Base-by-base conservation (phyloP, 257 asterid genomes). In the Ajuga chamaepitys region DNA sequence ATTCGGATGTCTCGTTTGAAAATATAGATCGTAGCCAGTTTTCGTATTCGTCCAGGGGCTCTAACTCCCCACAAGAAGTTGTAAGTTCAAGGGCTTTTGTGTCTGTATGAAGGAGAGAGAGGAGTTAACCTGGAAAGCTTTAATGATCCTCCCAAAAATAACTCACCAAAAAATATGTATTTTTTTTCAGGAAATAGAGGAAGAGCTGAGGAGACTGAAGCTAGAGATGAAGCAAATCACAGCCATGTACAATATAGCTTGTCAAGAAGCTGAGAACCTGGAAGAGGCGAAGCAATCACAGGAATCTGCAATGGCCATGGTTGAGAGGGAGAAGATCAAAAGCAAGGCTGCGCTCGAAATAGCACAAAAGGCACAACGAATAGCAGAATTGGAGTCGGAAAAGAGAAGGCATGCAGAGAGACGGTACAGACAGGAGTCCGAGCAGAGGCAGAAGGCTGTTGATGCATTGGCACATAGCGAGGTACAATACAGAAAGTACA, bases 311-410 rank as follows among this genome's bases (percentile, higher is more conserved):
- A 5, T 82, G 62, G 84, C 86, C 58, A 78, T 81, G 20, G 75
- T 82, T 30, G 83, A 79, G 71, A 82, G 80, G 68, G 97, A 89
- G 84, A 89, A 81, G 83, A 76, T 75, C 40, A 92, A 82, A 81
- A 74, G 85, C 70, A 83, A 77, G 76, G 88, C 82, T 64, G 91
- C 95, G n/a, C 69, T 87, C 4, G 97, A 87, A 79, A 82, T 85
- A 24, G 96, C 95, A 20, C 78, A 79, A 12, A 87, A 79, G 77
- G 93, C 94, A 5, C 95, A 86, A 2, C 82, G 83, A 9, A 51
- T 87, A 58, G 95, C 97, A 32, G 93, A 87, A 61, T 58, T 89
- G 70, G 96, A 91, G 80, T 46, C 81, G 4, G 81, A 78, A 47
- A 86, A 83, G 76, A 74, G 95, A 69, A 81, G 55, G 77, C 42